A percentile compares a stretch with the other conserved stretches of the same genome.
Conservation (phyloP, 2,329 filamentous ascomycete genomes). For the Fusarium aywerte region DNA sequence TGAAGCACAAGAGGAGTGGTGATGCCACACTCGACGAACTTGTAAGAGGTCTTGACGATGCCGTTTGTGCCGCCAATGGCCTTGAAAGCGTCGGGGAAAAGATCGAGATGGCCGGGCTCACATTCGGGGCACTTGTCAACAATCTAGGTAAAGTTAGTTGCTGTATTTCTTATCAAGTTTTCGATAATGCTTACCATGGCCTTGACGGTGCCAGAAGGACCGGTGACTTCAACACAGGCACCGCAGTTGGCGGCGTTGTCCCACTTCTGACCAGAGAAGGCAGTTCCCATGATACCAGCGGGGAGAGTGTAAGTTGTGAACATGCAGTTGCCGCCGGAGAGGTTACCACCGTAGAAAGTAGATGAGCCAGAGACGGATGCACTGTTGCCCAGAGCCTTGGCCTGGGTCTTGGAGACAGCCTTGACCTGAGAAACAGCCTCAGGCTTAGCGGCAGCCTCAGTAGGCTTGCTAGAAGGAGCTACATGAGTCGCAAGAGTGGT, state of each 20-base stretch:
- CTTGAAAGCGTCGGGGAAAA: conserved; percentile 57
- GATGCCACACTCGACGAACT: conserved; percentile 56
- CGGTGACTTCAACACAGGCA: conserved; percentile 68
- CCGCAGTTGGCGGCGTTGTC: conserved; percentile 66
- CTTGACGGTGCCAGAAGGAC: conserved; percentile 66
- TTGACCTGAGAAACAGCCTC: neutral
- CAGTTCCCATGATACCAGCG: conserved; percentile 68
- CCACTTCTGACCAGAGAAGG: conserved; percentile 70
- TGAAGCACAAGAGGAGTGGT: conserved; percentile 55
- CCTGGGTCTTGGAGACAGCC: neutral
- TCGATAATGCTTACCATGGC: conserved; percentile 65
- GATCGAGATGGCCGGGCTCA: conserved; percentile 55
- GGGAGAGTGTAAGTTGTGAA: conserved; percentile 72
- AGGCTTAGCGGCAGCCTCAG: neutral
- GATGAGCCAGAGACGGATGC: conserved; percentile 35
- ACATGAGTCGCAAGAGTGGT: conserved; percentile 30
- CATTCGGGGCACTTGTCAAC: conserved; percentile 60
- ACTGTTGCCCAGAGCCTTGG: conserved; percentile 18
- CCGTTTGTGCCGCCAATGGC: conserved; percentile 53
- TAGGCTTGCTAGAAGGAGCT: neutral
- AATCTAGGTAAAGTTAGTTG: conserved; percentile 46
- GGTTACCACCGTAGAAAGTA: conserved; percentile 66
- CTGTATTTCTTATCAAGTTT: neutral
- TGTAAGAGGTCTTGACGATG: conserved; percentile 52
- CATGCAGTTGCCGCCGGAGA: conserved; percentile 69